Percentiles rank a stretch among this genome's conserved stretches.
phyloP scores from a whole-genome alignment of 2,329 filamentous ascomycete species.

The Aureobasidium sp. region DNA sequence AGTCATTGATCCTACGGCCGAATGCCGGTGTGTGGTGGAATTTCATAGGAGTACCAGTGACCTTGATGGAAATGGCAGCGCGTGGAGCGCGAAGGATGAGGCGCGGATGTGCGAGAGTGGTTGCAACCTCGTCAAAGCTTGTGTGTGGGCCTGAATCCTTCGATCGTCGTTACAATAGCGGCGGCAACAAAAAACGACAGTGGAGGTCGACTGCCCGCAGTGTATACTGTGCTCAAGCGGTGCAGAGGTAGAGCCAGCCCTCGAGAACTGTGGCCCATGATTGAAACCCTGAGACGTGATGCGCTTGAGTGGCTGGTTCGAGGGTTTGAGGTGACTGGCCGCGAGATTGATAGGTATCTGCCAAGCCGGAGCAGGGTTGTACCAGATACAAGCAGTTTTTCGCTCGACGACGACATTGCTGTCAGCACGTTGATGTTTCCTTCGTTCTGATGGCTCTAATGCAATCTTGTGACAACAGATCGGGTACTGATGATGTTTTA shows the following conservation, averaged over 20 bases:
- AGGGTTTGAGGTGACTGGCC: not conserved
- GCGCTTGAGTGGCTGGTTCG: not conserved
- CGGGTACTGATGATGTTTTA: too few relatives aligned
- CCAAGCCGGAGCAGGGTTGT: not conserved
- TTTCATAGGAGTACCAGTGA: too few relatives aligned
- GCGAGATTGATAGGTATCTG: not conserved
- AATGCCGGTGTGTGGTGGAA: not conserved
- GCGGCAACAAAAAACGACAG: not conserved
- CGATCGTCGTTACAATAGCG: not conserved
- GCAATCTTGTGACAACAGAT: too few relatives aligned
- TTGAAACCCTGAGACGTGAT: not conserved
- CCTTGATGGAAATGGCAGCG: not conserved
- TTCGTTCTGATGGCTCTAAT: not conserved
- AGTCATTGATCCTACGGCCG: not conserved
- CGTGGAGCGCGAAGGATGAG: not conserved
- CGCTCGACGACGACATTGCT: not conserved
- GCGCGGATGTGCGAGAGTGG: not conserved
- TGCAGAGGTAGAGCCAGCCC: not conserved
- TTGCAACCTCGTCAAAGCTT: not conserved
- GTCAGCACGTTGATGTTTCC: not conserved
- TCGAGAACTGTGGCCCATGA: too few relatives aligned
- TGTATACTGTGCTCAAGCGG: too few relatives aligned
- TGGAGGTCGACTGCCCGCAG: too few relatives aligned
- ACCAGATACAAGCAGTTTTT: not conserved
- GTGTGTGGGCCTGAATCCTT: not conserved